Evolutionary conservation across 2,329 filamentous ascomycete species (phyloP).

Genomic region (Microdochium paspali): DNA sequence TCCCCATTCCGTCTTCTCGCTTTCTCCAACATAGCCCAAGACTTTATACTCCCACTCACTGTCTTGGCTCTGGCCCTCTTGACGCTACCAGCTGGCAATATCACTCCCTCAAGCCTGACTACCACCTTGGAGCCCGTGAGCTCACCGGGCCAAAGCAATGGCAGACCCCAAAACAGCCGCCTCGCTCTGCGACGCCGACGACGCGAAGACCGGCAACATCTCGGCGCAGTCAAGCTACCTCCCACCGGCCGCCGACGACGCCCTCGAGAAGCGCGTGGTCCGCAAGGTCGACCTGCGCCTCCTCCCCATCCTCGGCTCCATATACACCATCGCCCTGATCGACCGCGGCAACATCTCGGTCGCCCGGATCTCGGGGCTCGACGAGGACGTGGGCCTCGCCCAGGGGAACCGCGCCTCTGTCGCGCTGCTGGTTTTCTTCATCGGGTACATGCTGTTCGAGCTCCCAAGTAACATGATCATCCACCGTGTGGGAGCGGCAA

Average conservation of each 20-base stretch:
- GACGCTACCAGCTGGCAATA: too few species aligned
- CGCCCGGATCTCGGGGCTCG: conserved; percentile 21
- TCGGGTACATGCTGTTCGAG: conserved; percentile 22
- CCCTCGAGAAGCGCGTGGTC: conserved; percentile 10
- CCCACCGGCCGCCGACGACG: conserved; percentile 3
- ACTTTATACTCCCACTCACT: too few species aligned
- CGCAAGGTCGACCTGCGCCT: conserved; percentile 24
- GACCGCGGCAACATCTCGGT: conserved; percentile 21
- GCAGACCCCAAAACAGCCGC: conserved; percentile 7
- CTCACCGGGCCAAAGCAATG: too few species aligned
- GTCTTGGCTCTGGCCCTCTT: too few species aligned
- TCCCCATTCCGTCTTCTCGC: too few species aligned
- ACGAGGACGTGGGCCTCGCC: conserved; percentile 24
- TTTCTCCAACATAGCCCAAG: too few species aligned
- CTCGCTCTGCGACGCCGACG: conserved; percentile 8
- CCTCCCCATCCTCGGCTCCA: conserved; percentile 15
- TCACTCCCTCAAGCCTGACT: too few species aligned
- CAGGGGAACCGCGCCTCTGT: conserved; percentile 18
- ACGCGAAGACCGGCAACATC: neutral
- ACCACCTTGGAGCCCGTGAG: too few species aligned
- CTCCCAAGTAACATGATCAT: conserved; percentile 19
- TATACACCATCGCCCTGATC: conserved; percentile 18
- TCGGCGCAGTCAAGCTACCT: neutral
- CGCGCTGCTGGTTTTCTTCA: conserved; percentile 17
- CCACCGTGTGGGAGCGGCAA: conserved; percentile 17